phyloP scores from a whole-genome alignment of 495 filamentous ascomycete species.

The Lasiosphaeriaceae sp. region DNA sequence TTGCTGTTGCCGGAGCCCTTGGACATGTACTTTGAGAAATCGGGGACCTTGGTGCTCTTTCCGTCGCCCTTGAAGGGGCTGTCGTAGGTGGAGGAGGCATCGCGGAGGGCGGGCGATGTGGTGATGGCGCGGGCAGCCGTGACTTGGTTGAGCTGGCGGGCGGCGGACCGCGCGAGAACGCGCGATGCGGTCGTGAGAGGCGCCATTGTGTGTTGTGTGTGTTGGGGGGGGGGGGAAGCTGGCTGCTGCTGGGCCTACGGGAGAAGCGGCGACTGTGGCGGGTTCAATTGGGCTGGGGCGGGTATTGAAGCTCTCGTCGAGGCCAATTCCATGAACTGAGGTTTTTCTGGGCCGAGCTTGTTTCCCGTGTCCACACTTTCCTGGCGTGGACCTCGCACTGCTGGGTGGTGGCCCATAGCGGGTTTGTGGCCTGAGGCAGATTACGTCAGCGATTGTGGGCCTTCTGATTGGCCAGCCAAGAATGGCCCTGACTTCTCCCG shows the following conservation, averaged over 20 bases:
- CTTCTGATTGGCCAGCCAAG: conserved; percentile 24
- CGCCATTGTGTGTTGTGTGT: conserved; percentile 34
- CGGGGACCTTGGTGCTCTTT: conserved; percentile 66
- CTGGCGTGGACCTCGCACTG: conserved; percentile 8
- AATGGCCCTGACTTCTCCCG: conserved; percentile 28
- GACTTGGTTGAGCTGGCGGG: conserved; percentile 25
- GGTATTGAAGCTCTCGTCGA: conserved; percentile 15
- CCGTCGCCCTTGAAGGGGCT: conserved; percentile 62
- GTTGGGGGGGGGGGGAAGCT: conserved; percentile 6
- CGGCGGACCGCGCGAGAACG: conserved; percentile 40
- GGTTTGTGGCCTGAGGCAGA: conserved; percentile 28
- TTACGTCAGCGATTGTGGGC: conserved; percentile 10
- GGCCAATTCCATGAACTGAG: conserved; percentile 36
- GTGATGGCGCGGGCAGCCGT: conserved; percentile 43
- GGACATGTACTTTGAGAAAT: conserved; percentile 83
- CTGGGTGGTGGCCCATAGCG: conserved; percentile 4
- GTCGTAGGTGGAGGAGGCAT: conserved; percentile 34
- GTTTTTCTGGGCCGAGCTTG: conserved; percentile 45
- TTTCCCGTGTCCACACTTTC: conserved; percentile 25
- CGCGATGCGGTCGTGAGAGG: conserved; percentile 45
- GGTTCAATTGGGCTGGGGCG: conserved; percentile 34
- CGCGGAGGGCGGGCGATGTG: conserved; percentile 38
- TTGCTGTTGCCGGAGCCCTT: conserved; percentile 61
- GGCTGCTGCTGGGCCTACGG: neutral
- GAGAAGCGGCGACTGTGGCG: conserved; percentile 6